phyloP scores from a whole-genome alignment of 805 yeast genomes.

The Jamesozyma spencerorum region DNA sequence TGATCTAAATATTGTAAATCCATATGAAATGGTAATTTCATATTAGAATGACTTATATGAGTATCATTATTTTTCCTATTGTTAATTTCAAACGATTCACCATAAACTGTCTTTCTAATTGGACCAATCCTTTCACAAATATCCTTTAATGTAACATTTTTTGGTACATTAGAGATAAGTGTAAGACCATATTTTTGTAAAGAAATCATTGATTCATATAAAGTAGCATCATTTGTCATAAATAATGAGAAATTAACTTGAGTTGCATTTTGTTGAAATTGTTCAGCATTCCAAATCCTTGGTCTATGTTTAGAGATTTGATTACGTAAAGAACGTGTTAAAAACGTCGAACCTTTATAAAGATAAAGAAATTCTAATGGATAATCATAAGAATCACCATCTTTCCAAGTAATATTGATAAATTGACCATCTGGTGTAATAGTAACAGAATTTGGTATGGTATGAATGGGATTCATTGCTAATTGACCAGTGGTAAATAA shows the following conservation, averaged over 20 bases:
- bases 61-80: constrained; percentile 41
- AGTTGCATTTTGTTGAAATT: constrained; percentile 12
- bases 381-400: constrained; percentile 38
- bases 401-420: constrained; percentile 41
- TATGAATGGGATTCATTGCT: constrained; percentile 22
- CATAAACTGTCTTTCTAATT: constrained; percentile 62
- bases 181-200: constrained; percentile 50
- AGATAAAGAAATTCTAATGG: constrained; percentile 39
- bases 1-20: constrained; percentile 69
- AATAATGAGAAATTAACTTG: constrained; percentile 34
- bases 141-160: constrained; percentile 32
- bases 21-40: constrained; percentile 64
- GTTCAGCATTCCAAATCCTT: constrained; percentile 35
- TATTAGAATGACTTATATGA: constrained; percentile 61
- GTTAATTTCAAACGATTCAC: constrained; percentile 59
- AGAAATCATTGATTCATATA: constrained; percentile 35
- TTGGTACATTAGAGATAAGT: constrained; percentile 47
- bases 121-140: constrained; percentile 55
- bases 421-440: constrained; percentile 23
- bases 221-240: constrained; percentile 28
- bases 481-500: constrained; percentile 51
- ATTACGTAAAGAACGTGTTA: constrained; percentile 22
- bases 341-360: constrained; percentile 34
- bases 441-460: constrained; percentile 33
- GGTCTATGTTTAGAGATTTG: constrained; percentile 25